Percentiles rank a stretch among this genome's conserved stretches.
Evolutionary conservation across 257 asterid species (phyloP).

Genomic region (Fraxinus excelsior): DNA sequence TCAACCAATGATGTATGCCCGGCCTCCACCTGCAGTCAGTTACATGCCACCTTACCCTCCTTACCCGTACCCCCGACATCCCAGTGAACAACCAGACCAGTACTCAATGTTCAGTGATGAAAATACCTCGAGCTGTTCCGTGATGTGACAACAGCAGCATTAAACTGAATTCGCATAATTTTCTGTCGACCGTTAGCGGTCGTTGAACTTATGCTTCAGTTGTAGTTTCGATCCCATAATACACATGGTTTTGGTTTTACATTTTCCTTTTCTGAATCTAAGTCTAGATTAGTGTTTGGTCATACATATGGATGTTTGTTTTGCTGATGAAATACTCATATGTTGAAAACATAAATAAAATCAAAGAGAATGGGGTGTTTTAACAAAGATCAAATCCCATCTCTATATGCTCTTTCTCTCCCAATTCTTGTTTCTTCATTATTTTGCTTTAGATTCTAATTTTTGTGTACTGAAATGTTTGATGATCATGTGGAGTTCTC

Average conservation of each 20-base stretch:
- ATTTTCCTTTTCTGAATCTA: not conserved
- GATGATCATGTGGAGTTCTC: not conserved
- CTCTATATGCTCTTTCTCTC: not conserved
- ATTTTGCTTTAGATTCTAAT: not conserved
- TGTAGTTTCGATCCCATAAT: slow-evolving; percentile 36
- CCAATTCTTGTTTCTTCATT: slow-evolving; percentile 5
- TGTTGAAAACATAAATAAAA: slow-evolving; percentile 42
- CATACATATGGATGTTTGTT: slow-evolving; percentile 33
- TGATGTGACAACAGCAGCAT: slow-evolving; percentile 43
- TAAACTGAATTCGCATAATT: not conserved
- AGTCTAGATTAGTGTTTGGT: slow-evolving; percentile 48
- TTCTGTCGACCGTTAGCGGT: not conserved
- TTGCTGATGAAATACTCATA: slow-evolving; percentile 47
- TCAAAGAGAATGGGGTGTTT: slow-evolving; percentile 36
- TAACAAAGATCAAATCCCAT: slow-evolving; percentile 10
- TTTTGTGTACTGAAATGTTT: not conserved
- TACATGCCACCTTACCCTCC: slow-evolving; percentile 76
- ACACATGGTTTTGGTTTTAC: slow-evolving; percentile 46
- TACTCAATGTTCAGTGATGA: slow-evolving; percentile 70
- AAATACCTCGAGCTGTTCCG: slow-evolving; percentile 62
- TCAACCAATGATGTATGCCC: slow-evolving; percentile 98
- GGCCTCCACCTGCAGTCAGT: slow-evolving; percentile 92
- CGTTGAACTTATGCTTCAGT: slow-evolving; percentile 13
- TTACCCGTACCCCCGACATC: slow-evolving; percentile 55
- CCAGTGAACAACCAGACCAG: slow-evolving; percentile 57